These are phyloP conservation scores for Corymbia calophylla DNA, from an alignment of 441 rosid species.

Conservation along the genomic window DNA sequence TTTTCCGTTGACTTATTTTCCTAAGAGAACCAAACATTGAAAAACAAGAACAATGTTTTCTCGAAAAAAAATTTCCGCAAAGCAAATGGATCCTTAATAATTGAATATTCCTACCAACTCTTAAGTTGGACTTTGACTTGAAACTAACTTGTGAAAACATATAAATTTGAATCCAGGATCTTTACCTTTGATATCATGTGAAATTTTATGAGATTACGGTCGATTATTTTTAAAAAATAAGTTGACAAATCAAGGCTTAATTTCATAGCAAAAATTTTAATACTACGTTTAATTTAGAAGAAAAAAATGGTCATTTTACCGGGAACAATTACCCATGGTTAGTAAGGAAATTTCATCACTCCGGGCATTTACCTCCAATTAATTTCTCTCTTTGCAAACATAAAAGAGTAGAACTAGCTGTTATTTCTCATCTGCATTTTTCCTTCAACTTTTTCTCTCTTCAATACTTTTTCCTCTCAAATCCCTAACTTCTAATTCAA, in stretches of 20 bases:
- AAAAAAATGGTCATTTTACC: not conserved
- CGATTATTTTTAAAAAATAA: not conserved
- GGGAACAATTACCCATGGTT: not conserved
- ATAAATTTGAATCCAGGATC: no score
- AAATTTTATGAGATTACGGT: not conserved
- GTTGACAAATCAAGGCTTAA: not conserved
- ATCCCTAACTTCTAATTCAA: not conserved
- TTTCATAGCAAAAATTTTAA: not conserved
- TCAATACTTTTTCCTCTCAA: not conserved
- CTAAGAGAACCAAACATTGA: no score
- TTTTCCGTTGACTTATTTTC: no score
- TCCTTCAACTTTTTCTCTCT: not conserved
- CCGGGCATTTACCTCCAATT: not conserved
- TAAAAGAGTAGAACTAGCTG: not conserved
- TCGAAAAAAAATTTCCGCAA: no score
- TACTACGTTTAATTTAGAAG: not conserved
- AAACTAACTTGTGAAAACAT: not conserved
- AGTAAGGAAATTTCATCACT: not conserved
- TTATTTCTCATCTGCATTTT: not conserved
- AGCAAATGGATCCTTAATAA: not conserved
- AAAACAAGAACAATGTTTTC: no score
- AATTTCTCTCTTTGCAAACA: not conserved
- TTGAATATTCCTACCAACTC: rapidly evolving
- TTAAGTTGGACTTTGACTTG: not conserved
- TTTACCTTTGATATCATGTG: not conserved